A percentile compares a stretch with the other conserved stretches of the same genome.
Conservation (phyloP, 331 rosid genomes). For the Telfairia occidentalis region DNA sequence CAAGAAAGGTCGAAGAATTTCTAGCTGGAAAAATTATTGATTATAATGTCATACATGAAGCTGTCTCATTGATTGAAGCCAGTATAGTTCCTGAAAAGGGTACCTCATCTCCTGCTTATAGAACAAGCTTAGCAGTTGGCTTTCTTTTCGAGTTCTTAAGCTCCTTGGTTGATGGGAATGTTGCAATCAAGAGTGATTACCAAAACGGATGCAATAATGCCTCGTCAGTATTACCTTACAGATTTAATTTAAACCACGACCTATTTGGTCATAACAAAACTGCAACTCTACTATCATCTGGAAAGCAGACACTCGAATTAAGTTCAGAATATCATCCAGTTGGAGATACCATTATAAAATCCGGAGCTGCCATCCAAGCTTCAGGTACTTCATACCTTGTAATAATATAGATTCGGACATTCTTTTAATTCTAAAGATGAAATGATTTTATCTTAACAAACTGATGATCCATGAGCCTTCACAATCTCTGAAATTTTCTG, state of each 20-base stretch:
- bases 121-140: constrained; percentile 62
- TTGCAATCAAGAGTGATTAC: constrained; percentile 16
- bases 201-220: constrained; percentile 10
- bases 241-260: constrained; percentile 16
- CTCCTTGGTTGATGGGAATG: constrained; percentile 29
- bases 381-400: constrained; percentile 42
- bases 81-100: constrained; percentile 47
- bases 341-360: constrained; percentile 57
- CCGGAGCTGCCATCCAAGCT: constrained; percentile 73
- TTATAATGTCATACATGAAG: constrained; percentile 39
- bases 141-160: constrained; percentile 63
- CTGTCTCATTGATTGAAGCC: constrained; percentile 35
- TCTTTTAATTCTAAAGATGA: background rate
- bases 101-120: constrained; percentile 38
- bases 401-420: background rate
- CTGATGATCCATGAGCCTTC: background rate
- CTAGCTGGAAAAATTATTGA: constrained; percentile 47
- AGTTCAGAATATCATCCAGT: constrained; percentile 45
- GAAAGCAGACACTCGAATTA: constrained; percentile 46
- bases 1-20: constrained; percentile 52
- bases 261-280: constrained; percentile 11
- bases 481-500: background rate
- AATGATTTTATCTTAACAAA: background rate
- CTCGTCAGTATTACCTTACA: constrained; percentile 5
- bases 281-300: constrained; percentile 40